Percentiles rank a stretch among this genome's conserved stretches.
phyloP scores from a whole-genome alignment of 2,329 filamentous ascomycete genomes.

The Trichoderma endophyticum region DNA sequence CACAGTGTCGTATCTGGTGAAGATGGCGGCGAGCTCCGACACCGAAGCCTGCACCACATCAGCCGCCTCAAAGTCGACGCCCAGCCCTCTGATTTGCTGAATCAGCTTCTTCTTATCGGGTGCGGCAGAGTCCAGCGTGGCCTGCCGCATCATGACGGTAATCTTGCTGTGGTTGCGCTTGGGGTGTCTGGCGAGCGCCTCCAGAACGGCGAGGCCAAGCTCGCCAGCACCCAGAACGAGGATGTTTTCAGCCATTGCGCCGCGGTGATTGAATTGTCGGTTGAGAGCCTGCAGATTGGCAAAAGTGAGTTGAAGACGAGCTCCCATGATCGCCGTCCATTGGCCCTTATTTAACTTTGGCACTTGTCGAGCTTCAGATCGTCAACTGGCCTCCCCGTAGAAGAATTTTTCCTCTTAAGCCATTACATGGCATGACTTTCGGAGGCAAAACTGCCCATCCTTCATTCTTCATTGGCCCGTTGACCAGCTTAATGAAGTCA shows the following conservation, averaged over 20 bases:
- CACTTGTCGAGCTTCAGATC: background rate
- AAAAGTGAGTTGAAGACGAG: slow-evolving; percentile 15
- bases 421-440: background rate
- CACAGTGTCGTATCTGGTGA: slow-evolving; percentile 50
- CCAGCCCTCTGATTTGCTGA: slow-evolving; percentile 35
- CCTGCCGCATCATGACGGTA: slow-evolving; percentile 52
- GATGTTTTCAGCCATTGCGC: slow-evolving; percentile 35
- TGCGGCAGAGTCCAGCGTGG: slow-evolving; percentile 40
- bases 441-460: background rate
- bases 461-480: background rate
- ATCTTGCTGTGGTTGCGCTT: slow-evolving; percentile 38
- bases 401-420: background rate
- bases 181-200: slow-evolving; percentile 47
- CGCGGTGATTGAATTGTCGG: slow-evolving; percentile 17
- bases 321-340: background rate
- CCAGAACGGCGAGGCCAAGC: slow-evolving; percentile 56
- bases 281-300: slow-evolving; percentile 19
- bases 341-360: background rate
- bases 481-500: background rate
- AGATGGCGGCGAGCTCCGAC: slow-evolving; percentile 39
- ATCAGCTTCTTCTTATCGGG: slow-evolving; percentile 36
- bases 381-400: background rate
- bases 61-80: slow-evolving; percentile 41
- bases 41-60: slow-evolving; percentile 42
- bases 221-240: slow-evolving; percentile 67